A percentile compares a stretch with the other conserved stretches of the same genome.
Evolutionary conservation across 345 rosid genomes (phyloP).

Genomic region (Euphorbia tirucalli): DNA sequence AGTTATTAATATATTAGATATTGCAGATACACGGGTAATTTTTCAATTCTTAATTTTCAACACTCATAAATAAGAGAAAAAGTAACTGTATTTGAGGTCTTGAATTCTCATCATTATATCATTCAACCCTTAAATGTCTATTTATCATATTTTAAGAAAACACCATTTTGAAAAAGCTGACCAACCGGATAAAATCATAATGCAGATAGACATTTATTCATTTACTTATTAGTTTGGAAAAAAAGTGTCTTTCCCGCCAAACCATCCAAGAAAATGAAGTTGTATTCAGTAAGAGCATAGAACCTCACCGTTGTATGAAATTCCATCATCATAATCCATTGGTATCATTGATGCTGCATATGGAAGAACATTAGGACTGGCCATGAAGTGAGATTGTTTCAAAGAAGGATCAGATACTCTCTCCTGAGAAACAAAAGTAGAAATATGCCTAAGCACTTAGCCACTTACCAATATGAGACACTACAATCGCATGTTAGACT

Average conservation of each 20-base stretch:
- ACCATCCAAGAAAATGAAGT: not conserved
- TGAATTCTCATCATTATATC: too few species aligned
- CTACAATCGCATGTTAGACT: conserved; percentile 1
- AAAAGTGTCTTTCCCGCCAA: not conserved
- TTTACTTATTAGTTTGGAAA: not conserved
- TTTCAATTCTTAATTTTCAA: too few species aligned
- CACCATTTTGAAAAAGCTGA: not conserved
- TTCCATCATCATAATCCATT: conserved; percentile 43
- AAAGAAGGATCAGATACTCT: conserved; percentile 44
- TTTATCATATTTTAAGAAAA: not conserved
- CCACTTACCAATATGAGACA: not conserved
- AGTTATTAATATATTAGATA: too few species aligned
- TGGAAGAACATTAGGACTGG: conserved; percentile 38
- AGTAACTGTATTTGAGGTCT: too few species aligned
- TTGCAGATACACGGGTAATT: too few species aligned
- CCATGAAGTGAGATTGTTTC: conserved; percentile 37
- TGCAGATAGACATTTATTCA: not conserved
- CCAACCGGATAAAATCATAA: not conserved
- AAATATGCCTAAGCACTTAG: conserved; percentile 21
- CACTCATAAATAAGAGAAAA: too few species aligned
- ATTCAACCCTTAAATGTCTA: not conserved
- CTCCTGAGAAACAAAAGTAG: conserved; percentile 43
- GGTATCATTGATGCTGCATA: conserved; percentile 39
- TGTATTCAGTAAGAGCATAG: conserved; percentile 7
- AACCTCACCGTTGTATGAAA: conserved; percentile 41